phyloP scores from a whole-genome alignment of 1,284 basidiomycete species.

The Malassezia cuniculi region DNA sequence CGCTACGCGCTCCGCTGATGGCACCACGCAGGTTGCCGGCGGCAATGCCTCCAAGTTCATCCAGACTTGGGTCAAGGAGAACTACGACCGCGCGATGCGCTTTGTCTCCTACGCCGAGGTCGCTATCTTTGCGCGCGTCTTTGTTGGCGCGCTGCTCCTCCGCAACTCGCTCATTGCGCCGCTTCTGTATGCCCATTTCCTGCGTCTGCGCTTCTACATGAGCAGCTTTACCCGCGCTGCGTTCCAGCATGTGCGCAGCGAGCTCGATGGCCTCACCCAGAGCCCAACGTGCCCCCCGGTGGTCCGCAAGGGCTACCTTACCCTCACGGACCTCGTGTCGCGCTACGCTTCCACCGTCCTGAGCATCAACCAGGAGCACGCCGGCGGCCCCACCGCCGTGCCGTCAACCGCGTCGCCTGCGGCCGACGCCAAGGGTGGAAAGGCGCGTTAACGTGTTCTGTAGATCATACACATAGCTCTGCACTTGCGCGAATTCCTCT shows the following conservation, averaged over 20 bases:
- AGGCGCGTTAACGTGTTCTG: slow-evolving; percentile 6
- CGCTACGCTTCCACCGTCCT: slow-evolving; percentile 41
- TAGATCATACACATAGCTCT: no score
- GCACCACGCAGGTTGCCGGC: slow-evolving; percentile 13
- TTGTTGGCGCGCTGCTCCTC: slow-evolving; percentile 39
- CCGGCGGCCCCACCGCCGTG: slow-evolving; percentile 1
- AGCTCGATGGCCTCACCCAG: slow-evolving; percentile 31
- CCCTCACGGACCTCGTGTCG: slow-evolving; percentile 32
- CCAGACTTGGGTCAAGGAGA: slow-evolving; percentile 43
- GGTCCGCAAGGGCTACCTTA: slow-evolving; percentile 37
- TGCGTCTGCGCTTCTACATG: slow-evolving; percentile 43
- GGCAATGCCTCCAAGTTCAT: slow-evolving; percentile 27
- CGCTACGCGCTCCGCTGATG: slow-evolving; percentile 17
- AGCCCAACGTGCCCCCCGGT: slow-evolving; percentile 34
- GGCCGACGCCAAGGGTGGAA: slow-evolving; percentile 12
- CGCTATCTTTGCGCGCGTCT: slow-evolving; percentile 39
- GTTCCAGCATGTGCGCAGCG: slow-evolving; percentile 34
- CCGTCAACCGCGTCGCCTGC: slow-evolving; percentile 7
- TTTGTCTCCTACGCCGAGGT: slow-evolving; percentile 45
- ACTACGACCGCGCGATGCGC: slow-evolving; percentile 46
- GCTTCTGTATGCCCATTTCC: slow-evolving; percentile 41
- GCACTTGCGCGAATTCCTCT: neutral
- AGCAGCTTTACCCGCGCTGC: slow-evolving; percentile 40
- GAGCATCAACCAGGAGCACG: slow-evolving; percentile 21
- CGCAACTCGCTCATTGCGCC: slow-evolving; percentile 39